phyloP scores from a whole-genome alignment of 2,329 filamentous ascomycete genomes.

The Ambrosiella cleistominuta region DNA sequence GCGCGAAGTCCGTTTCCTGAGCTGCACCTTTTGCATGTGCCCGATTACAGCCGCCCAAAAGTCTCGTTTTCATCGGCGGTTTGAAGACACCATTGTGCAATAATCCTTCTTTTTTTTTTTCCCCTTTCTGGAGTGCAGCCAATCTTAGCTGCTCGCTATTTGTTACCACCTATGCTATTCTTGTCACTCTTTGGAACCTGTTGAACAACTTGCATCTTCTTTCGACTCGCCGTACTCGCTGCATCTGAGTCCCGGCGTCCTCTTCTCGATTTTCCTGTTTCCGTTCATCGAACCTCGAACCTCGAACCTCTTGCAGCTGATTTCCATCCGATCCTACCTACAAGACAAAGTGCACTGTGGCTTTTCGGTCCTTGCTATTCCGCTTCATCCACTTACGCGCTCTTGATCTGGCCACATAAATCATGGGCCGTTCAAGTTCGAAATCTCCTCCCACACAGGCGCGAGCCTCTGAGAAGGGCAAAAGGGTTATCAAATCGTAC shows the following conservation, averaged over 20 bases:
- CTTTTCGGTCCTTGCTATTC: background rate
- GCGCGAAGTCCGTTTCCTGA: background rate
- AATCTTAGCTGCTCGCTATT: background rate
- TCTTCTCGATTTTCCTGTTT: background rate
- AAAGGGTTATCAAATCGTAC: slow-evolving; percentile 33
- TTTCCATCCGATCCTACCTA: background rate
- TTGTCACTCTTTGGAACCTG: background rate
- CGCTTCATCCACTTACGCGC: background rate
- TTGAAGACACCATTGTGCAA: background rate
- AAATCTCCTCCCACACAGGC: background rate
- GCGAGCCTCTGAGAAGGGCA: background rate
- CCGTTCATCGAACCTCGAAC: background rate
- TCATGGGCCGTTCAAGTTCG: slow-evolving; percentile 5
- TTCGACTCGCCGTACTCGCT: background rate
- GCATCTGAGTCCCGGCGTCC: background rate
- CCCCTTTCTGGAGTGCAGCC: background rate
- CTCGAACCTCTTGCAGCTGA: background rate
- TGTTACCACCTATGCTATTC: background rate
- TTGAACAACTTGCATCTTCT: background rate
- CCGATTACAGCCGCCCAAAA: background rate
- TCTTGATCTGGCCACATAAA: background rate
- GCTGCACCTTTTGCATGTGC: background rate
- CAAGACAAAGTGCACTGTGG: background rate
- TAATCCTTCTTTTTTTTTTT: background rate
- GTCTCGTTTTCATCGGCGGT: background rate